Conservation (phyloP, 352 stramenopile genomes). For the Globisporangium irregulare region DNA sequence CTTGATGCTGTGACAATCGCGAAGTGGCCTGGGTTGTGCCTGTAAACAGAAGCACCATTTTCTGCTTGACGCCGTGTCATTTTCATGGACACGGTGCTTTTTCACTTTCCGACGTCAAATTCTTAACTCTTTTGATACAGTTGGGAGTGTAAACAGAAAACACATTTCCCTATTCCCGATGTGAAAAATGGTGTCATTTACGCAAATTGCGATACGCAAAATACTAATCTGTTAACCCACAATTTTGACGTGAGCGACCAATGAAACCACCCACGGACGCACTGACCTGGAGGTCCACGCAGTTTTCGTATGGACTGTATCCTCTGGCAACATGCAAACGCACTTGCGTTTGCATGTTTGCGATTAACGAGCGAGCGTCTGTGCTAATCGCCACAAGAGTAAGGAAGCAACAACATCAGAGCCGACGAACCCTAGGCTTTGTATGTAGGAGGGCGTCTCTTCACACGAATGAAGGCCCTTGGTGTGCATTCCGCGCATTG, state of each 20-base stretch:
- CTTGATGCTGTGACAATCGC: not conserved
- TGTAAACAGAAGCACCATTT: constrained; percentile 5
- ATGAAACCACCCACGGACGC: not conserved
- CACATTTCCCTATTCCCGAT: not conserved
- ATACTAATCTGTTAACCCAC: constrained; percentile 1
- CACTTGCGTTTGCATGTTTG: not conserved
- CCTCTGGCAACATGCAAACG: too few relatives aligned
- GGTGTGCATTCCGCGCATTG: constrained; percentile 1
- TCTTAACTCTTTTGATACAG: not conserved
- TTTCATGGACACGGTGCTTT: not conserved
- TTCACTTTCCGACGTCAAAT: not conserved
- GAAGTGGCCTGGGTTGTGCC: not conserved
- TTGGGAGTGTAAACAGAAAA: not conserved
- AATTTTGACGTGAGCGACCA: not conserved
- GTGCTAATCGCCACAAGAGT: too few relatives aligned
- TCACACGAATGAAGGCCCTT: not conserved
- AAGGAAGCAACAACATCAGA: not conserved
- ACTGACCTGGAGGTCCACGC: not conserved
- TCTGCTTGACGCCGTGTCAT: not conserved
- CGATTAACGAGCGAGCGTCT: not conserved
- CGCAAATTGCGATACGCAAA: not conserved
- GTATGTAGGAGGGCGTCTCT: not conserved
- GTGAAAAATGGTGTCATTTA: not conserved
- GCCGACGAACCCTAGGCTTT: not conserved
- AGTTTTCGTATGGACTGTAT: not conserved